These are phyloP conservation scores for Penicillium sumatraense DNA, from an alignment of 2,329 filamentous ascomycete species.

Conservation along the genomic window DNA sequence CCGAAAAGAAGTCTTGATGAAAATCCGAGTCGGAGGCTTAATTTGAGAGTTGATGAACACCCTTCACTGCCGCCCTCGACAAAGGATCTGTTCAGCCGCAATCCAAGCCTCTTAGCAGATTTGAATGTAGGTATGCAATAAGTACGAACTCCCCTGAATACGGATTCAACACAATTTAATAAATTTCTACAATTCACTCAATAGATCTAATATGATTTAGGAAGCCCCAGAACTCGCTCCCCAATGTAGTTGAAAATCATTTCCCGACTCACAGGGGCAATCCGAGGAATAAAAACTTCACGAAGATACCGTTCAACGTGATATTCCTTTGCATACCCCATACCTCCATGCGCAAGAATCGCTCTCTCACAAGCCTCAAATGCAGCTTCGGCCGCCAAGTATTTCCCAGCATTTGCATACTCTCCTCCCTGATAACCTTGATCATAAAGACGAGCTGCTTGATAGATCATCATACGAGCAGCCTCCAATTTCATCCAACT, in stretches of 20 bases:
- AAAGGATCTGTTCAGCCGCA: too few relatives aligned
- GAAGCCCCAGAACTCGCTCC: slow-evolving; percentile 42
- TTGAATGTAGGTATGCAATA: too few relatives aligned
- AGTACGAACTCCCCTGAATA: too few relatives aligned
- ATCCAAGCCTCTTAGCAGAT: too few relatives aligned
- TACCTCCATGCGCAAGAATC: slow-evolving; percentile 60
- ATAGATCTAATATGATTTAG: slow-evolving; percentile 37
- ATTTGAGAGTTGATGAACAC: too few relatives aligned
- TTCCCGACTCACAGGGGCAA: slow-evolving; percentile 60
- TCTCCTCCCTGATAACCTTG: slow-evolving; percentile 56
- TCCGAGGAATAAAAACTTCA: slow-evolving; percentile 61
- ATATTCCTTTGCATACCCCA: slow-evolving; percentile 65
- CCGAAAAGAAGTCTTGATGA: too few relatives aligned
- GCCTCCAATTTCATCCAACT: slow-evolving; percentile 64
- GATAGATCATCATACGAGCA: slow-evolving; percentile 61
- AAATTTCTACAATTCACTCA: too few relatives aligned
- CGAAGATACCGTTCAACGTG: slow-evolving; percentile 63
- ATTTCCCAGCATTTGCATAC: slow-evolving; percentile 62
- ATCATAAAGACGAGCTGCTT: slow-evolving; percentile 61
- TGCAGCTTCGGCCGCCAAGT: slow-evolving; percentile 62
- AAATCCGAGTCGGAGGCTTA: too few relatives aligned
- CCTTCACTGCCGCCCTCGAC: too few relatives aligned
- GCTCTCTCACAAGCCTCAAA: slow-evolving; percentile 61
- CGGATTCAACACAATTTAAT: too few relatives aligned
- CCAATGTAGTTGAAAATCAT: slow-evolving; percentile 47